Evolutionary conservation across 768 basidiomycete species (phyloP).

Genomic region (Xanthoconium purpureum): DNA sequence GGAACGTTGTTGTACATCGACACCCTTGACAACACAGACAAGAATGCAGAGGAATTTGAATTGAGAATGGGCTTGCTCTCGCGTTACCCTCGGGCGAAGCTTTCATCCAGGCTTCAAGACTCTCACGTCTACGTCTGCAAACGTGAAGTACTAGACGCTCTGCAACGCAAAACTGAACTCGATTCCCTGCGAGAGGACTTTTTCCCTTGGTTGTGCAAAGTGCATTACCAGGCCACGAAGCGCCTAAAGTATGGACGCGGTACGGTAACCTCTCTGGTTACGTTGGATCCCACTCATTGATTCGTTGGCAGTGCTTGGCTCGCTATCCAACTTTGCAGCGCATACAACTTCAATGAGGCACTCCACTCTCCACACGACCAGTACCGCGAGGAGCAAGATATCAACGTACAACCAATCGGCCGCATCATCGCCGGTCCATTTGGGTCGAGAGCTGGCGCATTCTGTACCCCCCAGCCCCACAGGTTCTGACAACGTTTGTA

Average conservation of each 20-base stretch:
- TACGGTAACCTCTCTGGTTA: constrained; percentile 25
- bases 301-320: constrained; percentile 41
- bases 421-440: constrained; percentile 20
- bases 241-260: constrained; percentile 57
- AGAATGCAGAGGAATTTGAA: constrained; percentile 66
- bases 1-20: constrained; percentile 73
- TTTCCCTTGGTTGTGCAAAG: constrained; percentile 87
- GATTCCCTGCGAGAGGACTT: constrained; percentile 89
- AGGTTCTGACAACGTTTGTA: constrained; percentile 36
- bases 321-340: constrained; percentile 41
- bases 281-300: background rate
- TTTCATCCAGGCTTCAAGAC: constrained; percentile 71
- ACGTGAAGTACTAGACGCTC: constrained; percentile 65
- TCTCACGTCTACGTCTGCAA: constrained; percentile 92
- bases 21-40: constrained; percentile 64
- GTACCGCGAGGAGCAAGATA: constrained; percentile 18
- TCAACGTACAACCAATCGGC: background rate
- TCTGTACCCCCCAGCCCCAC: constrained; percentile 48
- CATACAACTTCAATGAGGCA: constrained; percentile 47
- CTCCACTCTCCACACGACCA: constrained; percentile 46
- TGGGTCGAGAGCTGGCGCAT: constrained; percentile 29
- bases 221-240: constrained; percentile 69
- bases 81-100: constrained; percentile 68
- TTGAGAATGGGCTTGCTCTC: constrained; percentile 73
- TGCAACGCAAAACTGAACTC: constrained; percentile 65